A percentile compares a stretch with the other conserved stretches of the same genome.
Conservation (phyloP, 441 rosid genomes). For the Jatropha multifida region DNA sequence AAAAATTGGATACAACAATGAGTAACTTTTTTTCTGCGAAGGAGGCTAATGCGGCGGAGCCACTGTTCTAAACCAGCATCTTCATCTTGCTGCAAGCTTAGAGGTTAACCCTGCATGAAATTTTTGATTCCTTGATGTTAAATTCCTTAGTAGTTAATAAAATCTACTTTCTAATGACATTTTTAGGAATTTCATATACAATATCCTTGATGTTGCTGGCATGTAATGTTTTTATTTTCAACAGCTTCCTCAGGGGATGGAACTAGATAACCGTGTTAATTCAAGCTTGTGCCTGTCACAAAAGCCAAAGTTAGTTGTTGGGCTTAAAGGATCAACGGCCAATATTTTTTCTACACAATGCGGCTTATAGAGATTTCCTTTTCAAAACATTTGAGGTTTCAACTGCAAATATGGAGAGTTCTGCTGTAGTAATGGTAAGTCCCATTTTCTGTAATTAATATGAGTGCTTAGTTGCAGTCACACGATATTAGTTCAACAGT, state of each 20-base stretch:
- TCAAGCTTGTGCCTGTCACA: constrained; percentile 44
- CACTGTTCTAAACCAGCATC: constrained; percentile 25
- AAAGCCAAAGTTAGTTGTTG: constrained; percentile 48
- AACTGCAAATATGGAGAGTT: constrained; percentile 51
- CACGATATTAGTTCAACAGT: too few relatives aligned
- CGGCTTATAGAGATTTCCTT: constrained; percentile 47
- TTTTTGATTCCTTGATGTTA: background rate
- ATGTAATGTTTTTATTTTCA: background rate
- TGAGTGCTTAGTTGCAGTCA: too few relatives aligned
- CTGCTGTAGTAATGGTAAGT: constrained; percentile 49
- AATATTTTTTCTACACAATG: constrained; percentile 45
- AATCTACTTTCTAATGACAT: too few relatives aligned
- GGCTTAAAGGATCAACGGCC: constrained; percentile 45
- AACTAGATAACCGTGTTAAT: constrained; percentile 44
- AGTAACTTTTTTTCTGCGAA: constrained; percentile 37
- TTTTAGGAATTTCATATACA: too few relatives aligned
- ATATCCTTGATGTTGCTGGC: too few relatives aligned
- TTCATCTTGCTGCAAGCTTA: constrained; percentile 29
- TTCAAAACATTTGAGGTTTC: constrained; percentile 39
- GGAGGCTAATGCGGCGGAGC: constrained; percentile 24
- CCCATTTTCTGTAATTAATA: too few relatives aligned
- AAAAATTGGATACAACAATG: constrained; percentile 31
- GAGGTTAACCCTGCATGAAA: constrained; percentile 17
- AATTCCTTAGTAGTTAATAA: background rate
- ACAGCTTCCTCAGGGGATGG: constrained; percentile 31